Base-by-base conservation (phyloP, 2,329 filamentous ascomycete genomes). In the Aspergillus aculeatinus region DNA sequence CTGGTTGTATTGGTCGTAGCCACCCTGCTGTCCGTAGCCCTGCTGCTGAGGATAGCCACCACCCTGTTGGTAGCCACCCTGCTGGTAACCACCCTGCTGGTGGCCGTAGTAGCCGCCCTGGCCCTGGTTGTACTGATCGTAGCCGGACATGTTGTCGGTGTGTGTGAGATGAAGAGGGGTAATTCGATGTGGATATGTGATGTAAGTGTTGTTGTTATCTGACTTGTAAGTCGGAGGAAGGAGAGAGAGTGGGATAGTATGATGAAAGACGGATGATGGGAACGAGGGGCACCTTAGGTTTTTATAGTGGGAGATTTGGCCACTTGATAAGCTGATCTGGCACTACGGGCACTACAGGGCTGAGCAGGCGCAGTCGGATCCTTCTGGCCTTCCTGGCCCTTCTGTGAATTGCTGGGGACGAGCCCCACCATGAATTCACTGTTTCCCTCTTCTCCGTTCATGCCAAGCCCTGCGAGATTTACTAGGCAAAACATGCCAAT, bases 91-190 rank as follows among this genome's bases (percentile, higher is more conserved):
- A 56, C 64, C 64, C 65, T 72, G 68, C 60, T 73, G 70, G 60
- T 69, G 62, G 51, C 71, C 67, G 58, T 73, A 69, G 61, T 69
- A 61, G 52, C 72, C 67, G 54, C 67, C 65, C 47, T 70, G 57
- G 44, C 57, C 57, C 48, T 56, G 51, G 48, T 61, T 62, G 59
- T 74, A 66, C 10, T 67, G 63, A 59, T 73, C 64, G 66, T 70
- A 68, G 60, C 65, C 73, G 67, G 67, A 65, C 64, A 63, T 74
- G 21, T 48, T 47, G 27, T 31, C 11, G 31, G 27, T n/a, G 42
- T 31, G 27, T 16, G 47, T 12, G 21, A 31, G 29, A 53, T 44
- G 49, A 44, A 44, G 39, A 23, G 23, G 23, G 19, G 25, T 21
- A 29, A 29, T 9, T 14, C 1, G 44, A 39, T 35, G 23, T 33